Evolutionary conservation across 2,329 filamentous ascomycete species (phyloP), one percentile per base, ranked within the genome.

Genomic region (Apiospora arundinis): DNA sequence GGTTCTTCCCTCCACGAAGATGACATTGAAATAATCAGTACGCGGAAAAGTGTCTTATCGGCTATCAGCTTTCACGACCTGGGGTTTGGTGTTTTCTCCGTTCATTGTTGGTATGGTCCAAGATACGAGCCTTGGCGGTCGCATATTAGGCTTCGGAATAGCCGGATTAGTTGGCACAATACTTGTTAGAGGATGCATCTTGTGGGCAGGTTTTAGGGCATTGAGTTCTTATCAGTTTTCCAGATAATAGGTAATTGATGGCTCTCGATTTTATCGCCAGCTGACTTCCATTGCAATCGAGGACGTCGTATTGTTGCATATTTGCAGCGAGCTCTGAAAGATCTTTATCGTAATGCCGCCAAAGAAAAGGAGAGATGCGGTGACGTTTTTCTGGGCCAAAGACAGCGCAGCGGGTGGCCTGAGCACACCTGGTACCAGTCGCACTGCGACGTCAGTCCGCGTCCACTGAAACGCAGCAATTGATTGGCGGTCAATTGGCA

Each of bases 381-480:
- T 63, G 56, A 63, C 28, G 56, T 63, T 21, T 63, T 63, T 40
- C 56, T 63, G 56, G 56, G 16, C 16, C 32, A 40, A 4, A 32
- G 56, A 63, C 56, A 63, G 56, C 56, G 56, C 56, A 63, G 32
- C n/a, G 7, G 32, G 56, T 63, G 56, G 56, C 32, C 56, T 63
- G 32, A 63, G 56, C 56, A 63, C 56, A 63, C 32, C 56, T 8
- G 32, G 32, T 18, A 63, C 8, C 8, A 32, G 32, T 40, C 32
- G 56, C 21, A 32, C 56, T 40, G 32, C 32, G 56, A 63, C 56
- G 32, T 40, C 18, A 45, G n/a, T 40, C 32, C 8, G 18, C 56
- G 32, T 32, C 11, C 32, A 32, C 32, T 21, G 8, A n/a, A 40
- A 6, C 28, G 18, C 56, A 23, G 56, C 56, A 63, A 37, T 12